Base-by-base conservation (phyloP, 106 monocot species). In the Dactylorhiza incarnata region DNA sequence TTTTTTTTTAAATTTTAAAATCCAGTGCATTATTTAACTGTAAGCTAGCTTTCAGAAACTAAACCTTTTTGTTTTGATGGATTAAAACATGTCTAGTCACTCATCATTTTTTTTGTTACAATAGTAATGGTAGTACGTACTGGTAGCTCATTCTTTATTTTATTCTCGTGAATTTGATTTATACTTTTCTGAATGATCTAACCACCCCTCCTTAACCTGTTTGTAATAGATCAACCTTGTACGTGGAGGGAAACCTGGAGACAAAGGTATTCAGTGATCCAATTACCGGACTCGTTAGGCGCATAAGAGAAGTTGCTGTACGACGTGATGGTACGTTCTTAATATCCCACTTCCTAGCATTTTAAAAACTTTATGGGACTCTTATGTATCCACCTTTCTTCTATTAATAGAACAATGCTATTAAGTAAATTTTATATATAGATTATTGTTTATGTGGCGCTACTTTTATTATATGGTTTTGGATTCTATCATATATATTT, bases 251-350 rank as follows among this genome's bases (percentile, higher is more conserved):
- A 53, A 74, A 72, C 23, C 72, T 72, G 3, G 72, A 74, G 56
- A 55, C 52, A 9, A 74, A 74, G 56, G 74, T 74, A 55, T 74
- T 74, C 20, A 74, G 56, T n/a, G 74, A 74, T 74, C 74, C 74
- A 56, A 43, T 56, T 5, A 54, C 74, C 16, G 74, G 74, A 3
- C 52, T 74, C 43, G 74, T 74, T 20, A 72, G 72, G 23, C 72
- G 72, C 5, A 72, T 72, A 48, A 72, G 72, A 49, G 72, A 72
- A 49, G 47, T 74, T 13, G 74, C 56, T 55, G 55, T 74, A 43
- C 26, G 74, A 17, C 17, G 6, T 2, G 74, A 50, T n/a, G 74
- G 74, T 74, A 74, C 55, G 53, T 43, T 74, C 6, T 74, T 47
- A 26, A 11, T 11, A 12, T 29, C 14, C 11, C 0, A 2, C 4